A percentile compares a stretch with the other conserved stretches of the same genome.
These are phyloP conservation scores for Phoma sp. DNA, from an alignment of 2,329 filamentous ascomycete genomes.

Conservation along the genomic window DNA sequence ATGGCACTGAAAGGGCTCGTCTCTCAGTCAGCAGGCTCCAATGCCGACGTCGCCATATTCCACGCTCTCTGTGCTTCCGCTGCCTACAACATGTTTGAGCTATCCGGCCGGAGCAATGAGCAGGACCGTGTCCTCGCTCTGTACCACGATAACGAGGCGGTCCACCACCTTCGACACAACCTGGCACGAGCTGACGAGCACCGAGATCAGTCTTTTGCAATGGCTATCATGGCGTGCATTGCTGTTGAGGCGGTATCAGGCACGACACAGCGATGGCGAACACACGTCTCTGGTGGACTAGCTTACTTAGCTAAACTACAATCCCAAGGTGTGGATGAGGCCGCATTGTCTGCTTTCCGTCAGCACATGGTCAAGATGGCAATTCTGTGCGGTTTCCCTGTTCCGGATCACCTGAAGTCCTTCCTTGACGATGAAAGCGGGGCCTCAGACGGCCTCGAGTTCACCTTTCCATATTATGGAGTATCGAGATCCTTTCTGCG, in stretches of 20 bases:
- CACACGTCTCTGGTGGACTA: constrained; percentile 19
- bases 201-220: constrained; percentile 20
- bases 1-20: constrained; percentile 21
- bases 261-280: constrained; percentile 22
- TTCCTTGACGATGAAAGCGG: constrained; percentile 17
- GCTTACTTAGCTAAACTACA: constrained; percentile 17
- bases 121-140: constrained; percentile 16
- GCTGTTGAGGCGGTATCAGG: constrained; percentile 20
- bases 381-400: constrained; percentile 15
- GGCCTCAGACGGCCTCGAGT: constrained; percentile 15
- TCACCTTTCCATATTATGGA: constrained; percentile 18
- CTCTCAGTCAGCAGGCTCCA: constrained; percentile 9
- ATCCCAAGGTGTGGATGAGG: constrained; percentile 13
- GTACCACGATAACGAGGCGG: constrained; percentile 17
- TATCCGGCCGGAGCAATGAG: constrained; percentile 11
- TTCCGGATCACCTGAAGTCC: constrained; percentile 9
- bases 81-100: constrained; percentile 21
- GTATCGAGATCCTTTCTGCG: constrained; percentile 16
- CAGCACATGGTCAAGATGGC: constrained; percentile 24
- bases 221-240: constrained; percentile 23
- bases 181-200: constrained; percentile 13
- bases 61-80: constrained; percentile 20
- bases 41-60: constrained; percentile 20
- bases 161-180: constrained; percentile 20
- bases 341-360: constrained; percentile 10